phyloP scores from a whole-genome alignment of 108 stramenopile genomes.

The Aurantiochytrium sp. region DNA sequence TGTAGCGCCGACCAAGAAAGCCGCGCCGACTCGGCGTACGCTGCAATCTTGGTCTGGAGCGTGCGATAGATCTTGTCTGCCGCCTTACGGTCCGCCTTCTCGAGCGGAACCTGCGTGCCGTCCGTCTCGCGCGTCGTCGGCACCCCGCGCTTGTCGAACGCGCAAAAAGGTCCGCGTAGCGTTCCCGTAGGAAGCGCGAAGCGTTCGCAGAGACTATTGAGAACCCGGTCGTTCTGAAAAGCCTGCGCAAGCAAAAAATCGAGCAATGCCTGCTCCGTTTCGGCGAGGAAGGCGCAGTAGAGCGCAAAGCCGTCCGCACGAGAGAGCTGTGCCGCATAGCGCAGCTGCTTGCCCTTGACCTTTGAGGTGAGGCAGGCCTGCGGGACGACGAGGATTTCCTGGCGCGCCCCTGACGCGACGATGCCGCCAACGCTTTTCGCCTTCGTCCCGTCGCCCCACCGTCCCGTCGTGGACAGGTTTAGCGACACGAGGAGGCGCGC shows the following conservation, averaged over 20 bases:
- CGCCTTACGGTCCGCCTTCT: not conserved
- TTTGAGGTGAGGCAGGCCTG: not conserved
- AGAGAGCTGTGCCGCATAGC: not conserved
- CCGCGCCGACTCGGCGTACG: not conserved
- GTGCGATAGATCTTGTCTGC: not conserved
- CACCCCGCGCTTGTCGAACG: not conserved
- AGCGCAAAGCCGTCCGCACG: not conserved
- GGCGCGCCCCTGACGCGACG: not conserved
- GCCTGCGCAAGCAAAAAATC: not conserved
- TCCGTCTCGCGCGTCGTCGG: not conserved
- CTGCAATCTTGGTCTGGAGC: not conserved
- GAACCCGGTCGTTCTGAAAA: not conserved
- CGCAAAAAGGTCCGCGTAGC: not conserved
- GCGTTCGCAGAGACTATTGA: not conserved
- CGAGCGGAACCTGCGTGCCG: not conserved
- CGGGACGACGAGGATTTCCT: not conserved
- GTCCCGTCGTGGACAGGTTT: not conserved
- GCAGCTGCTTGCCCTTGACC: not conserved
- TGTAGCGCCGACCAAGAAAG: not conserved
- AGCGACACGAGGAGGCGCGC: not conserved
- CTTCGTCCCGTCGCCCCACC: not conserved
- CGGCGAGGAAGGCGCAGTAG: not conserved
- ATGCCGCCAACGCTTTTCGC: not conserved
- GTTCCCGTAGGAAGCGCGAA: not conserved
- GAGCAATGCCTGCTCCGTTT: not conserved